A percentile compares a stretch with the other conserved stretches of the same genome.
phyloP scores from a whole-genome alignment of 768 basidiomycete species.

The Rubroboletus pulcherrimus region DNA sequence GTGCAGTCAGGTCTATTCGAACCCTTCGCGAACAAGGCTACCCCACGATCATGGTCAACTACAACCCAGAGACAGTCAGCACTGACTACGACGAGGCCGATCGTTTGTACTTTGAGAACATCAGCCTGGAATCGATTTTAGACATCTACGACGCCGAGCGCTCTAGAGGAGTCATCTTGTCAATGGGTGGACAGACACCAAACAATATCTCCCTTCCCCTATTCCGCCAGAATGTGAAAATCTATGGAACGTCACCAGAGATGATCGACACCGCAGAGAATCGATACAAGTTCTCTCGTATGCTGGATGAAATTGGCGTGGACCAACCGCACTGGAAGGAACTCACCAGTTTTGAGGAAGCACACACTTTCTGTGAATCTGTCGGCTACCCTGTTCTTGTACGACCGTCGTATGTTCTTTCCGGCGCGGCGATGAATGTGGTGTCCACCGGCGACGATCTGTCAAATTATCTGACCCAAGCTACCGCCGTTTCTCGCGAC shows the following conservation, averaged over 20 bases:
- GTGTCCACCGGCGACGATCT: constrained; percentile 92
- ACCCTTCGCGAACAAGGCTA: constrained; percentile 93
- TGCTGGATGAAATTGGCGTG: constrained; percentile 96
- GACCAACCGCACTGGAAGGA: constrained; percentile 99
- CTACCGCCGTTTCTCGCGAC: constrained; percentile 92
- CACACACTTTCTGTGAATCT: constrained; percentile 82
- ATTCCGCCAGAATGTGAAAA: constrained; percentile 96
- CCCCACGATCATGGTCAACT: constrained; percentile 98
- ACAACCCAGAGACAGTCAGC: constrained; percentile 98
- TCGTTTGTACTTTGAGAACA: constrained; percentile 97
- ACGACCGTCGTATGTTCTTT: constrained; percentile 97
- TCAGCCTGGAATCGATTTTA: constrained; percentile 91
- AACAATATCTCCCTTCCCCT: constrained; percentile 97
- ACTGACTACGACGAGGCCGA: constrained; percentile 99
- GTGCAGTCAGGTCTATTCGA: constrained; percentile 94
- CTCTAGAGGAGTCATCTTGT: constrained; percentile 87
- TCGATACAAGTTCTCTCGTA: constrained; percentile 97
- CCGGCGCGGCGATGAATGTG: constrained; percentile 99
- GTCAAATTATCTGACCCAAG: constrained; percentile 87
- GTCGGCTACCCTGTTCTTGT: constrained; percentile 97
- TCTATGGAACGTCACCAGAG: constrained; percentile 97
- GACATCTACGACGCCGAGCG: constrained; percentile 94
- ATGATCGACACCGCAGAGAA: constrained; percentile 99
- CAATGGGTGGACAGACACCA: constrained; percentile 98
- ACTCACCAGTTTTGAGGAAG: constrained; percentile 86